Base-by-base conservation (phyloP, 1,284 basidiomycete genomes). In the Heterobasidion parviporum region DNA sequence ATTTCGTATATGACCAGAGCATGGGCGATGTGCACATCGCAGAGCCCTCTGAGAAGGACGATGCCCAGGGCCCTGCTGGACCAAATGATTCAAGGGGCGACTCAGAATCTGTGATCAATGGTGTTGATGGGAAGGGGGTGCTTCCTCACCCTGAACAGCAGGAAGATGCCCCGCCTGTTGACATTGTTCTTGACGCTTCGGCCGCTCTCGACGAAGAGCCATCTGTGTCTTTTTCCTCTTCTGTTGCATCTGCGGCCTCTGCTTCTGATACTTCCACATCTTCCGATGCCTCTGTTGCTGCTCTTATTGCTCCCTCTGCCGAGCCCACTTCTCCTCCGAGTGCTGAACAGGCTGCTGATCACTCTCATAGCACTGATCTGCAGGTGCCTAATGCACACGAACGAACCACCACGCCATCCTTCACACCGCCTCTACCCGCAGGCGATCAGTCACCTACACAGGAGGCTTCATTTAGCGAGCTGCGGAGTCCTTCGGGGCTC, bases 311-410 rank as follows among this genome's bases (percentile, higher is more conserved):
- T 70, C 70, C 71, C 68, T 72, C 69, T 73, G 74, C 75, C 70
- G 77, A 80, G 70, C 69, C 67, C 63, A 69, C 72, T 69, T 60
- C 38, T 41, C 38, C 68, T 52, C 62, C 57, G 54, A 69, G 69
- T 59, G 65, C 63, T 67, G 72, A 75, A 65, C 71, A 72, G 59
- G 63, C 73, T 73, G 70, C 73, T 79, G 70, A 82, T 67, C 61
- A 68, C 70, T 61, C 67, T 73, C 58, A 59, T 54, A 62, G 58
- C 50, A 58, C 57, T 60, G 63, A 64, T 45, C 41, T 57, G 52
- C 65, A 65, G 57, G 59, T 62, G 15, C 61, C 34, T n/a, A 48
- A 45, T 58, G 50, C 45, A 43, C 57, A 38, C 54, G 58, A 38
- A 47, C 51, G 36, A 47, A 54, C 33, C 54, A n/a, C n/a, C 38